phyloP scores from a whole-genome alignment of 1,139 yeast genomes.

The Yarrowia galli region DNA sequence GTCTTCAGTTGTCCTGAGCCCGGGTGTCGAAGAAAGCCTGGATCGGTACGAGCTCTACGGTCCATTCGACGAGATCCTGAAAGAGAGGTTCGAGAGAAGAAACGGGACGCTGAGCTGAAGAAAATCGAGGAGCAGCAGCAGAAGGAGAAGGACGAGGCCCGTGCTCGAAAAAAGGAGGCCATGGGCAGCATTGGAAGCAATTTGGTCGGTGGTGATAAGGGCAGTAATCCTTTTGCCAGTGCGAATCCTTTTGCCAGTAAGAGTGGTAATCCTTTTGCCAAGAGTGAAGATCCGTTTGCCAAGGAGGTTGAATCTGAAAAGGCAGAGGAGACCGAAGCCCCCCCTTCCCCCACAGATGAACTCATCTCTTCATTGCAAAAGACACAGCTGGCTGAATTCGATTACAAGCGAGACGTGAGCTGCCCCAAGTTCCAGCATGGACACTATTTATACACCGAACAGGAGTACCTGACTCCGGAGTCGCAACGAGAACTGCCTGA shows the following conservation, averaged over 20 bases:
- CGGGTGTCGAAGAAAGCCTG: constrained; percentile 69
- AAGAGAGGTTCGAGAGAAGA: constrained; percentile 54
- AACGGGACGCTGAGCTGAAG: constrained; percentile 55
- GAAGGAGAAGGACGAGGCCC: constrained; percentile 48
- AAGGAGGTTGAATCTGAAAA: constrained; percentile 1
- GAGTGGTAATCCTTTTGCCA: constrained; percentile 38
- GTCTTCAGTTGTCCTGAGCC: constrained; percentile 75
- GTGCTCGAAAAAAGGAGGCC: constrained; percentile 40
- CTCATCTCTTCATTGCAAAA: constrained; percentile 46
- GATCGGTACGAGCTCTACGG: constrained; percentile 74
- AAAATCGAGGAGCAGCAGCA: constrained; percentile 51
- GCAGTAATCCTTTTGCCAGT: constrained; percentile 18
- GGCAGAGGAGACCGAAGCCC: neutral
- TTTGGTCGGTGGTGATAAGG: neutral
- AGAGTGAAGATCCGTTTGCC: constrained; percentile 37
- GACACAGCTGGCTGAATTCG: constrained; percentile 37
- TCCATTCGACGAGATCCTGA: constrained; percentile 70
- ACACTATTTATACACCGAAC: constrained; percentile 34
- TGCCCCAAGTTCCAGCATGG: constrained; percentile 21
- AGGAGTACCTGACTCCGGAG: constrained; percentile 27
- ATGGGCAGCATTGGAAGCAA: constrained; percentile 24
- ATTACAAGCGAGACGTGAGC: constrained; percentile 24
- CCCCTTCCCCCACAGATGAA: constrained; percentile 42
- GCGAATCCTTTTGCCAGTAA: constrained; percentile 42
- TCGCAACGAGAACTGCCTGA: constrained; percentile 25